phyloP scores from a whole-genome alignment of 2,329 filamentous ascomycete genomes.

The Elsinoe necatrix region DNA sequence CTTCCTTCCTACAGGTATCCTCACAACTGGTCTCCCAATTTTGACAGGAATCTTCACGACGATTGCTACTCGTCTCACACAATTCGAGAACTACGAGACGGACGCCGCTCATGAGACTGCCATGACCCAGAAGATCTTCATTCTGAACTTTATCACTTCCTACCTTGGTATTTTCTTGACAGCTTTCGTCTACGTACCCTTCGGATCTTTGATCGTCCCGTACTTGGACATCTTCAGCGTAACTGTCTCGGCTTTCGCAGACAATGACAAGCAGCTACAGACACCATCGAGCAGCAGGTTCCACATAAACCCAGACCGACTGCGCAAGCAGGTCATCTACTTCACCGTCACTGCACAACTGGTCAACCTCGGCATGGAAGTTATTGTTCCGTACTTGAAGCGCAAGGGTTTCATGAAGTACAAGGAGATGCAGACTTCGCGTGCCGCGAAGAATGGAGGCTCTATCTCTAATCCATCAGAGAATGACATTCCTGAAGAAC shows the following conservation, averaged over 20 bases:
- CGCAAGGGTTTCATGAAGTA: slow-evolving; percentile 69
- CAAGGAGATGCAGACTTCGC: slow-evolving; percentile 59
- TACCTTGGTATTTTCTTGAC: slow-evolving; percentile 90
- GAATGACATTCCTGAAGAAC: slow-evolving; percentile 68
- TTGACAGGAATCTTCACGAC: slow-evolving; percentile 66
- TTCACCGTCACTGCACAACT: slow-evolving; percentile 91
- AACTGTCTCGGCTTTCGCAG: slow-evolving; percentile 65
- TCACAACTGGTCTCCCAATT: slow-evolving; percentile 73
- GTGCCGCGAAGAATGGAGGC: slow-evolving; percentile 49
- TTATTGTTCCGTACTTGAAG: slow-evolving; percentile 77
- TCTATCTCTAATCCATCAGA: slow-evolving; percentile 34
- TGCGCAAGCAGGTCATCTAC: slow-evolving; percentile 89
- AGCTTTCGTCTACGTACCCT: slow-evolving; percentile 89
- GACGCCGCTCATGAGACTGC: slow-evolving; percentile 74
- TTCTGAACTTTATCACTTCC: slow-evolving; percentile 93
- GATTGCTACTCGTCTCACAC: slow-evolving; percentile 67
- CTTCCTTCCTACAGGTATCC: slow-evolving; percentile 78
- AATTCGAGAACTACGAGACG: slow-evolving; percentile 88
- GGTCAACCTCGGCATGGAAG: slow-evolving; percentile 76
- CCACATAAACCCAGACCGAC: slow-evolving; percentile 69
- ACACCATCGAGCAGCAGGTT: slow-evolving; percentile 52
- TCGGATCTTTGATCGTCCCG: slow-evolving; percentile 73
- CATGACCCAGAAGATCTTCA: slow-evolving; percentile 85
- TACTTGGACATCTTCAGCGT: slow-evolving; percentile 75
- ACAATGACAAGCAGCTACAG: slow-evolving; percentile 62